phyloP scores from a whole-genome alignment of 2,329 filamentous ascomycete genomes.

The Bipolaris cookei region DNA sequence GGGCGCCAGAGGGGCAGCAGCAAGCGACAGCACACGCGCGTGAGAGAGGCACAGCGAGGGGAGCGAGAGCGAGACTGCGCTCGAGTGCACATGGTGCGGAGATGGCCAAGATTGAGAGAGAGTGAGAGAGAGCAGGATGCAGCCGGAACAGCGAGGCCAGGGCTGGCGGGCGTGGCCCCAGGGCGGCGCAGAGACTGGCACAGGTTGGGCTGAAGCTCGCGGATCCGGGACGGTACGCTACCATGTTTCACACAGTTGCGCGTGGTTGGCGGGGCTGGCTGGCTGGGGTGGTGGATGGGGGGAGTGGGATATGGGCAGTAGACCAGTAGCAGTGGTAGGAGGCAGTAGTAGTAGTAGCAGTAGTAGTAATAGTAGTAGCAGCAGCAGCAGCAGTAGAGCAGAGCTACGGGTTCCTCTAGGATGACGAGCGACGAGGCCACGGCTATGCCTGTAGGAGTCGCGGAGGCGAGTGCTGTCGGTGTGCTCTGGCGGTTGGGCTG shows the following conservation, averaged over 20 bases:
- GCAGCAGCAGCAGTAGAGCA: no score
- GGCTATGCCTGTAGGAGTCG: background rate
- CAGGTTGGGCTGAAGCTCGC: slow-evolving; percentile 31
- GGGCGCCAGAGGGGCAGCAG: no score
- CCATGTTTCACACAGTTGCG: slow-evolving; percentile 41
- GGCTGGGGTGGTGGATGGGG: background rate
- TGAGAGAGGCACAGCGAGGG: background rate
- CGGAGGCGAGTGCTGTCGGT: background rate
- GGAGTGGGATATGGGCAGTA: no score
- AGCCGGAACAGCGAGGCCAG: slow-evolving; percentile 24
- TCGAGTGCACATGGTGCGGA: slow-evolving; percentile 20
- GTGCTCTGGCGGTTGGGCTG: background rate
- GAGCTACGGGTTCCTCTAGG: no score
- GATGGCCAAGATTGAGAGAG: slow-evolving; percentile 18
- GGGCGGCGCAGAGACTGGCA: slow-evolving; percentile 11
- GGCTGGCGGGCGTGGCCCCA: background rate
- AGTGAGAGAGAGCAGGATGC: slow-evolving; percentile 9
- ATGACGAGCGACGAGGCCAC: no score
- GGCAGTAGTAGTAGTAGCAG: no score
- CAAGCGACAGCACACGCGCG: no score
- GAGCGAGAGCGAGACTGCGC: slow-evolving; percentile 7
- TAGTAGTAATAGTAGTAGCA: no score
- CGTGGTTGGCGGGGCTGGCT: slow-evolving; percentile 21
- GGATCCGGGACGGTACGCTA: slow-evolving; percentile 44
- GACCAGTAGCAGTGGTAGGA: no score